These are phyloP conservation scores for Globisporangium iwayamae DNA, from an alignment of 352 stramenopile genomes.

Conservation along the genomic window DNA sequence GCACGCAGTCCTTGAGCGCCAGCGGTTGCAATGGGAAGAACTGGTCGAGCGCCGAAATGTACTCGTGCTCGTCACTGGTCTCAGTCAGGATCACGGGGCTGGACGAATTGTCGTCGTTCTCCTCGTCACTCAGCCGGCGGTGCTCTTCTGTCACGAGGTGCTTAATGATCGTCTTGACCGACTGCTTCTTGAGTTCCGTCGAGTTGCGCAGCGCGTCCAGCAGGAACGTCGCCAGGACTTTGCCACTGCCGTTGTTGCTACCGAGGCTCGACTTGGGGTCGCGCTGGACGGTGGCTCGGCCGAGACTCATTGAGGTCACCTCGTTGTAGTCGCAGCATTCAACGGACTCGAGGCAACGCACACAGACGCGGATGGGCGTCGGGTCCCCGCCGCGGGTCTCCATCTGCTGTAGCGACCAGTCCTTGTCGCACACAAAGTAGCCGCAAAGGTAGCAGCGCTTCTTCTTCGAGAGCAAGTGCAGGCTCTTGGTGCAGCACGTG, in stretches of 20 bases:
- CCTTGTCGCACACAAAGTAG: constrained; percentile 37
- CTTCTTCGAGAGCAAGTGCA: constrained; percentile 29
- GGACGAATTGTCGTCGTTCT: background rate
- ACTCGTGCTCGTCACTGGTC: constrained; percentile 20
- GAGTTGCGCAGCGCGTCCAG: constrained; percentile 21
- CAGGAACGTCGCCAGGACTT: constrained; percentile 19
- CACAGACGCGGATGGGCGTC: constrained; percentile 43
- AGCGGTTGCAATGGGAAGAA: background rate
- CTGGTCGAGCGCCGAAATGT: constrained; percentile 11
- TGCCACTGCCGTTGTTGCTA: background rate
- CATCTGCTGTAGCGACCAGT: constrained; percentile 29
- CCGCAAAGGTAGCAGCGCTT: constrained; percentile 40
- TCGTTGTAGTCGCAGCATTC: constrained; percentile 47
- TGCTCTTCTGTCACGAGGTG: constrained; percentile 23
- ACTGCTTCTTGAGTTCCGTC: constrained; percentile 15
- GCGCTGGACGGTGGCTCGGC: constrained; percentile 19
- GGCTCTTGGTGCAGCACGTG: constrained; percentile 50
- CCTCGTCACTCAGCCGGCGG: background rate
- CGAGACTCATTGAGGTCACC: constrained; percentile 28
- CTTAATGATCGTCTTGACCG: constrained; percentile 31
- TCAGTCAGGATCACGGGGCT: constrained; percentile 5
- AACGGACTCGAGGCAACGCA: constrained; percentile 48
- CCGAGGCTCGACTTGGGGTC: background rate
- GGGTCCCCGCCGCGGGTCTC: constrained; percentile 25
- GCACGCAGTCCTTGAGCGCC: constrained; percentile 8